phyloP scores from a whole-genome alignment of 768 basidiomycete genomes.

The Termitomyces sp. region DNA sequence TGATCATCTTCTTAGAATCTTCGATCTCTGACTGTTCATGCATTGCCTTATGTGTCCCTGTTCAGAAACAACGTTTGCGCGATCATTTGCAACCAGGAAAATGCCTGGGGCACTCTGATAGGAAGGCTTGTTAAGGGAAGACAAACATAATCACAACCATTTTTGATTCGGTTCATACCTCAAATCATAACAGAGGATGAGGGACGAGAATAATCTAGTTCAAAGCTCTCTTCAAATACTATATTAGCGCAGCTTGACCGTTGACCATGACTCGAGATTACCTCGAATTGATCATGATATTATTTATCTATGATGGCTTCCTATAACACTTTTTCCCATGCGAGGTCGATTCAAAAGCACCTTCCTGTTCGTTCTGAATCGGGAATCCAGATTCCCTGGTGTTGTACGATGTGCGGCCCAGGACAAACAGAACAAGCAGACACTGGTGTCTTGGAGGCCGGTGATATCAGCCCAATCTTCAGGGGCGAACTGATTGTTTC shows the following conservation, averaged over 20 bases:
- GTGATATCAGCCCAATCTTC: constrained; percentile 12
- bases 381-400: background rate
- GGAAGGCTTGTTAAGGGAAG: constrained; percentile 21
- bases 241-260: too few relatives aligned
- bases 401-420: background rate
- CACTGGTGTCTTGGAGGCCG: background rate
- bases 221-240: background rate
- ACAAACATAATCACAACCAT: background rate
- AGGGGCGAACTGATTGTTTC: constrained; percentile 29
- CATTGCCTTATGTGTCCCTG: background rate
- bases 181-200: background rate
- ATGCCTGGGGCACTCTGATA: constrained; percentile 87
- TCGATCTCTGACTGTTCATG: background rate
- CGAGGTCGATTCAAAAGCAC: background rate
- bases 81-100: constrained; percentile 77
- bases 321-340: background rate
- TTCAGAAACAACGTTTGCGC: constrained; percentile 83
- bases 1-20: background rate
- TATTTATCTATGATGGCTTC: background rate
- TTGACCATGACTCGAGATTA: too few relatives aligned
- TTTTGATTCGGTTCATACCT: background rate
- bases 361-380: background rate
- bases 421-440: background rate
- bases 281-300: background rate
- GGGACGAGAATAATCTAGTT: background rate